Evolutionary conservation across 768 basidiomycete genomes (phyloP), one percentile per base, ranked within the genome.

Genomic region (Russula virescens): DNA sequence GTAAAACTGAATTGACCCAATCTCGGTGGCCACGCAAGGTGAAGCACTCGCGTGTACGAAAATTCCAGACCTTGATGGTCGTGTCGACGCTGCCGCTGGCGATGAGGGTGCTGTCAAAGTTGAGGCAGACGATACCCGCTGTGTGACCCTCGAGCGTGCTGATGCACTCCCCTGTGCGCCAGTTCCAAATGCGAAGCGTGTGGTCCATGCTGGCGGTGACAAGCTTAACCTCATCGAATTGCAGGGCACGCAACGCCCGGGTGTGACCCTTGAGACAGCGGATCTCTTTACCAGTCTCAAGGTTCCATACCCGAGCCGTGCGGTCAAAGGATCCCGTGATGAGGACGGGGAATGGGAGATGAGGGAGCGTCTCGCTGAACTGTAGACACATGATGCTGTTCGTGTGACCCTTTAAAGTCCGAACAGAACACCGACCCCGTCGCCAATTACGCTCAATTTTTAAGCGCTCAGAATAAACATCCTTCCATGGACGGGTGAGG

Each of bases 241-340:
- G 97, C 58, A 98, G 79, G 0, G 93, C 86, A 2, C 94, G 81
- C 26, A 99, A 84, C n/a, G 89, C 94, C 25, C 95, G 83, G 3
- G 91, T 91, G 70, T 99, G 97, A 16, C 97, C 97, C 45, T 81
- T 83, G 52, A 99, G 80, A 69, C 87, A 87, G 57, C 86, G 88
- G 34, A 98, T 79, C 71, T 91, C 87, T 54, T 81, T 77, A 21
- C 94, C 96, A 0, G 89, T 91, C 74, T 98, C 95, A 55, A 98
- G 81, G 71, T 98, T 97, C 97, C 97, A 99, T 6, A 99, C 87
- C 21, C 95, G 85, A 5, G 87, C 86, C 3, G 94, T 97, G 68
- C 91, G 87, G 71, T 99, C 97, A 74, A 97, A 98, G 2, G 94
- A 97, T 28, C 97, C 97, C 2, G 97, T 96, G 78, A 99, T 94